phyloP scores from a whole-genome alignment of 2,329 filamentous ascomycete genomes.

The Sphaerulina vaccinii region DNA sequence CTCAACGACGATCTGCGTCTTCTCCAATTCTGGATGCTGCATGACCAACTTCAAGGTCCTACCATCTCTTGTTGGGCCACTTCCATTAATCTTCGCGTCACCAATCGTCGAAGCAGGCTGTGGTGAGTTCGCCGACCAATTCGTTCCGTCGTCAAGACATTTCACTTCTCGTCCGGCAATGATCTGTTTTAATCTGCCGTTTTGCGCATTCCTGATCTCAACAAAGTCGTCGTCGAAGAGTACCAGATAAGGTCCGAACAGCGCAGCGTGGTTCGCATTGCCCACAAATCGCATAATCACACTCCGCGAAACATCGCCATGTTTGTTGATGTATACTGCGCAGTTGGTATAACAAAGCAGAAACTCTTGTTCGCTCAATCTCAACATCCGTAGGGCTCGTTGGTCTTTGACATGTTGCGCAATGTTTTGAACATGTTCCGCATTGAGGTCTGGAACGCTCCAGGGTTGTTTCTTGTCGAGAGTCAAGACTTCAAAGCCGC shows the following conservation, averaged over 20 bases:
- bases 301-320: conserved; percentile 88
- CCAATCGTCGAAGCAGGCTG: conserved; percentile 18
- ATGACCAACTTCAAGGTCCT: conserved; percentile 91
- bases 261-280: conserved; percentile 78
- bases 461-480: conserved; percentile 96
- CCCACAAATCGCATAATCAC: conserved; percentile 99
- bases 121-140: conserved; percentile 47
- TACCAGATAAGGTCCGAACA: conserved; percentile 87
- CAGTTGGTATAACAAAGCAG: conserved; percentile 93
- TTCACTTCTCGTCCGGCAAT: conserved; percentile 88
- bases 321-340: conserved; percentile 96
- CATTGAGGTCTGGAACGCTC: conserved; percentile 84
- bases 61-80: conserved; percentile 20
- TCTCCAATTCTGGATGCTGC: conserved; percentile 84
- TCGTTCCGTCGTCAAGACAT: conserved; percentile 80
- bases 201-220: conserved; percentile 94
- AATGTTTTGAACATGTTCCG: conserved; percentile 78
- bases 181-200: conserved; percentile 88
- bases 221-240: conserved; percentile 96
- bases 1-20: conserved; percentile 86
- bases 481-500: conserved; percentile 93
- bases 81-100: conserved; percentile 34
- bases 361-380: conserved; percentile 84
- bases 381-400: conserved; percentile 91
- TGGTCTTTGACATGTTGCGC: conserved; percentile 79